These are phyloP conservation scores for Xylaria sp. DNA, from an alignment of 2,329 filamentous ascomycete genomes.

Conservation along the genomic window DNA sequence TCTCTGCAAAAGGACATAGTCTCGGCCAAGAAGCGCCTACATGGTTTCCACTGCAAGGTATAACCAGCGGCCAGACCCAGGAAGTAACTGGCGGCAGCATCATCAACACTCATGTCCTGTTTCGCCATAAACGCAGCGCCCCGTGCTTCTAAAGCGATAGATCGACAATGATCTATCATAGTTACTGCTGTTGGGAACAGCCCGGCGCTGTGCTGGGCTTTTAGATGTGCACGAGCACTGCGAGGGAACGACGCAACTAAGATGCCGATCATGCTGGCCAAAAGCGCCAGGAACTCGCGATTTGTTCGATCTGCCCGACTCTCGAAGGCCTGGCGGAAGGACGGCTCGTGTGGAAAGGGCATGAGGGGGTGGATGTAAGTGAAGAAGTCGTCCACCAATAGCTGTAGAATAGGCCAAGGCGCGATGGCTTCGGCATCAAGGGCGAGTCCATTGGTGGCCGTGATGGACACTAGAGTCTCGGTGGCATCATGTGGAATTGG, in stretches of 20 bases:
- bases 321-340: conserved; percentile 75
- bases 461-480: conserved; percentile 60
- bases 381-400: conserved; percentile 83
- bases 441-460: conserved; percentile 50
- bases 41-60: conserved; percentile 73
- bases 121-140: conserved; percentile 60
- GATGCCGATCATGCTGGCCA: conserved; percentile 78
- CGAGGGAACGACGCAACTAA: conserved; percentile 82
- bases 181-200: conserved; percentile 75
- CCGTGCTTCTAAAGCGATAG: conserved; percentile 73
- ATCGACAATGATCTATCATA: conserved; percentile 76
- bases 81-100: conserved; percentile 80
- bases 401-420: conserved; percentile 72
- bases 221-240: conserved; percentile 75
- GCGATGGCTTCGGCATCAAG: conserved; percentile 76
- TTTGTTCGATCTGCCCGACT: conserved; percentile 73
- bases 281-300: conserved; percentile 73
- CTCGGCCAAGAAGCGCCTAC: conserved; percentile 77
- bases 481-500: conserved; percentile 59
- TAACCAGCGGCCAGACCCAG: conserved; percentile 73
- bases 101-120: conserved; percentile 65
- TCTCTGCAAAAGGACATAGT: conserved; percentile 74
- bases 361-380: conserved; percentile 81
- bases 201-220: conserved; percentile 70
- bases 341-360: conserved; percentile 82